phyloP scores from a whole-genome alignment of 192 early-diverging fungal genomes.

The Linnemannia schmuckeri region DNA sequence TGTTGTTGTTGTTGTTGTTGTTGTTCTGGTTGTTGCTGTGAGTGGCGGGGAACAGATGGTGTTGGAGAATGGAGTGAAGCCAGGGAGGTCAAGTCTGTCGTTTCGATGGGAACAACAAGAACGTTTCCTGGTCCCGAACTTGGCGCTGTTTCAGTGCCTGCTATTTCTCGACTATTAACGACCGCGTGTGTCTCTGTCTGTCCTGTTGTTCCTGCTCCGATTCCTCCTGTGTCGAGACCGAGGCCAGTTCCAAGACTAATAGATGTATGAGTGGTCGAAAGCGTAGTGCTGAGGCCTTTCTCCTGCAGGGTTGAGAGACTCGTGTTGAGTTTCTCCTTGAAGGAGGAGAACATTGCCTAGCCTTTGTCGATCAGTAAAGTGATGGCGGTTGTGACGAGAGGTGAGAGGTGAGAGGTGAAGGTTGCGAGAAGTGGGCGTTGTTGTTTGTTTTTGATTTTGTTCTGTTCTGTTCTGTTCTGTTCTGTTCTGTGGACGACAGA shows the following conservation, averaged over 20 bases:
- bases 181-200: background rate
- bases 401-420: background rate
- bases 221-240: background rate
- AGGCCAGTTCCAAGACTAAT: background rate
- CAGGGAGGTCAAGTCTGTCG: background rate
- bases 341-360: constrained; percentile 43
- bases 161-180: background rate
- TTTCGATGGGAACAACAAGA: background rate
- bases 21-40: too few species aligned
- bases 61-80: constrained; percentile 21
- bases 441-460: background rate
- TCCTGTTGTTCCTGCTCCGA: background rate
- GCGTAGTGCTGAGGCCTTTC: constrained; percentile 6
- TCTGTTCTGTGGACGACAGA: too few species aligned
- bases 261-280: background rate
- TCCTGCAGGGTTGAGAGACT: constrained; percentile 41
- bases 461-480: background rate
- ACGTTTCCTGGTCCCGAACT: background rate
- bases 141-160: background rate
- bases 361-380: background rate
- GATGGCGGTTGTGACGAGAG: background rate
- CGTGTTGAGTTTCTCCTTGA: constrained; percentile 47
- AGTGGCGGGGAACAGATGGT: background rate
- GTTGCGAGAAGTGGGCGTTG: background rate
- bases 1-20: background rate